Conservation (phyloP, 2,329 filamentous ascomycete genomes). For the Aspergillus uvarum region DNA sequence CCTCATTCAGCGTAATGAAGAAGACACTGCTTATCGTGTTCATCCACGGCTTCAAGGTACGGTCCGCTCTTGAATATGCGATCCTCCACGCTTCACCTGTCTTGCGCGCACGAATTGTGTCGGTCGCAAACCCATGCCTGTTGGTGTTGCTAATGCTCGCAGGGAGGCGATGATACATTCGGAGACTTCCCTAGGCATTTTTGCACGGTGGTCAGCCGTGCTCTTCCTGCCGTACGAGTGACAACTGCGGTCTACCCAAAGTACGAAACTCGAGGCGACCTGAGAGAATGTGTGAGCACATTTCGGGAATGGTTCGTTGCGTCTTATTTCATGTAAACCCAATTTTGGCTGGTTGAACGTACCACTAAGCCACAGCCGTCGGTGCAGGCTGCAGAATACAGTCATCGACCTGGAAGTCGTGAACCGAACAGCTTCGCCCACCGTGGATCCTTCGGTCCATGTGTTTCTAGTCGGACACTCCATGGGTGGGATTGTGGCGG, state of each 20-base stretch:
- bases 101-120: neutral
- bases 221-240: conserved; percentile 45
- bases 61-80: conserved; percentile 4
- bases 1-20: conserved; percentile 34
- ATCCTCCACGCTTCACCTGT: neutral
- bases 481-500: conserved; percentile 92
- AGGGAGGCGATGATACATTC: conserved; percentile 53
- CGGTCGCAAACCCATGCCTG: neutral
- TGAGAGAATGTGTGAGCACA: conserved; percentile 46
- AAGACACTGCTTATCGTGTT: conserved; percentile 50
- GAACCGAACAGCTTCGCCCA: conserved; percentile 76
- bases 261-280: conserved; percentile 51
- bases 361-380: neutral
- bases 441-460: conserved; percentile 79
- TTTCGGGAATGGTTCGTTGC: conserved; percentile 49
- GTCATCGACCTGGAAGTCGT: conserved; percentile 93
- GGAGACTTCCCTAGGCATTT: conserved; percentile 47
- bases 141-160: neutral
- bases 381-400: conserved; percentile 73
- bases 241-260: conserved; percentile 48
- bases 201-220: conserved; percentile 41
- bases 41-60: conserved; percentile 51
- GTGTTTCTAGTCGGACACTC: conserved; percentile 83
- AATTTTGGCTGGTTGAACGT: neutral
- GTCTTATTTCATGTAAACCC: neutral